These are phyloP conservation scores for Solanum sejunctum DNA, from an alignment of 257 asterid genomes.

Conservation along the genomic window DNA sequence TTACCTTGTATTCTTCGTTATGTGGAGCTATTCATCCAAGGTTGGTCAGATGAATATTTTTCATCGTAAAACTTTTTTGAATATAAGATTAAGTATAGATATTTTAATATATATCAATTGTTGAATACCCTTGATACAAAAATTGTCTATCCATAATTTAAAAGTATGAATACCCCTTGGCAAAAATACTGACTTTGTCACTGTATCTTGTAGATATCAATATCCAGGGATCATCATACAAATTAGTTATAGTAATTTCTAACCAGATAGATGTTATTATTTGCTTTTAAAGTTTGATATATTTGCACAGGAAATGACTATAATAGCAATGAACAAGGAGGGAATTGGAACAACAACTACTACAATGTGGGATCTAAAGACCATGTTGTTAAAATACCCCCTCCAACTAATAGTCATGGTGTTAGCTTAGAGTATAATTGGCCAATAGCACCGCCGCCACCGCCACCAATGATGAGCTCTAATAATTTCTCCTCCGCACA, in stretches of 20 bases:
- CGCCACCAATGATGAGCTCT: neutral
- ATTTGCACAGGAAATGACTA: neutral
- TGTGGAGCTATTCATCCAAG: neutral
- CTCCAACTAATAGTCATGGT: neutral
- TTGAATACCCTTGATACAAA: no score
- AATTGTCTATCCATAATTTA: no score
- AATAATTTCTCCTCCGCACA: neutral
- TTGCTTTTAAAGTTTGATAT: neutral
- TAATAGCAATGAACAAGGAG: neutral
- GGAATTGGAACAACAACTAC: neutral
- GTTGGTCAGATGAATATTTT: no score
- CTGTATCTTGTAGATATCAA: neutral
- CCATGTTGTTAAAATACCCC: neutral
- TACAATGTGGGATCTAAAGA: neutral
- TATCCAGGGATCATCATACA: neutral
- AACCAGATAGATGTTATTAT: neutral
- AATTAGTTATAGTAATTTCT: neutral
- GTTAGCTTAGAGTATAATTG: neutral
- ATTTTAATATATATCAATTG: no score
- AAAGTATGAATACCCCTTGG: no score
- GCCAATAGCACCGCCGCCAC: neutral
- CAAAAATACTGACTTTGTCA: no score
- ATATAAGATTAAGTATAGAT: no score
- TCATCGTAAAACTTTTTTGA: no score
- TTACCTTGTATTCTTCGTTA: neutral